Base-by-base conservation (phyloP, 2,329 filamentous ascomycete genomes). In the Alternaria consortialis region DNA sequence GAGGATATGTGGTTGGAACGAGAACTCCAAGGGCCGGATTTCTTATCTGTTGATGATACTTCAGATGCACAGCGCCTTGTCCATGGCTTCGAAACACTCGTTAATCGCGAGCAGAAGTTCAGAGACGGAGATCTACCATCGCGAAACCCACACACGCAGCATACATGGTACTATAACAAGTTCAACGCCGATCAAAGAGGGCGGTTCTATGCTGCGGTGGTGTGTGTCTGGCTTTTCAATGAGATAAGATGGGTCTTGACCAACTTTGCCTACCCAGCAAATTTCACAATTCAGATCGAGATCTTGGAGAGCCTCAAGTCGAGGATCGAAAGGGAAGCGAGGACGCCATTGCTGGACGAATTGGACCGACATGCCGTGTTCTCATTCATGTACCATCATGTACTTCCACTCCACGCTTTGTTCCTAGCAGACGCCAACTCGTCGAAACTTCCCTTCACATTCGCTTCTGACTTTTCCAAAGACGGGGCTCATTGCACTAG, bases 171-270 rank as follows among this genome's bases (percentile, higher is more conserved):
- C 2, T 68, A 68, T 37, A 63, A 31, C 5, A 52, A 31, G 1
- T 52, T 74, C 20, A 67, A 69, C 27, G 8, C 31, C 8, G 67
- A 71, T 15, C 71, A 75, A 20, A 64, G 57, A 54, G 66, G 50
- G 11, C 66, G 72, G 15, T 72, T 75, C 46, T 48, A 74, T 34
- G 59, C 66, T 11, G 71, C 70, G 11, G 43, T 70, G 3, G 66
- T 56, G 0, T 55, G 50, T 12, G 43, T 73, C 13, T 75, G 73
- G 72, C 36, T 72, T 4, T 20, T 68, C 43, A 73, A 72, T 17
- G 69, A 74, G 44, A 51, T 74, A 9, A 68, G 67, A 52, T 75
- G 72, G 73, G 51, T 66, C 9, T 44, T 73, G 9, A 62, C 66
- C 2, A 57, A 69, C 13, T 70, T 69, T 29, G 15, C 11, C 2